Base-by-base conservation (phyloP, 2,329 filamentous ascomycete species). In the Colletotrichum melonis region DNA sequence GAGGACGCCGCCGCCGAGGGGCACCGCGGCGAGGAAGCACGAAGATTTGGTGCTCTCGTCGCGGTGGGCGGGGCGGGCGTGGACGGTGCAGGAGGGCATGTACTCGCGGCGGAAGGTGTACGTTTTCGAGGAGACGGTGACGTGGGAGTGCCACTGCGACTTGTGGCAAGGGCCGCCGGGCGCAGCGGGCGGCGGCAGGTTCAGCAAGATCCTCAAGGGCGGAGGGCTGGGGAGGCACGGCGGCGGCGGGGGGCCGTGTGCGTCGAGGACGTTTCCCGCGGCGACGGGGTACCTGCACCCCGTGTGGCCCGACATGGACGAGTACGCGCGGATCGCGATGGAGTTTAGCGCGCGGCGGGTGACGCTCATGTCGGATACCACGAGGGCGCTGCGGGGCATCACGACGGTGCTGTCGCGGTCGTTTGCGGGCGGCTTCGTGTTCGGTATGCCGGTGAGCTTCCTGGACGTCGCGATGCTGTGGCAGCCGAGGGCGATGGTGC, bases 61-160 rank as follows among this genome's bases (percentile, higher is more conserved):
- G 3, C 78, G 75, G 12, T 86, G 84, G 85, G 82, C 80, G 68
- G 80, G 78, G 1, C 80, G 85, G 38, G 83, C 81, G 38, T 86
- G 85, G 85, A 86, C 85, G 6, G 76, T 86, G 22, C 83, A 86
- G 71, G 85, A 86, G 71, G 78, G 79, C 2, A 76, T 85, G 16
- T 86, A 86, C 74, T 82, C 84, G 28, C 79, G 85, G 32, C 82
- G 85, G 11, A 80, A 81, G 12, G 79, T 86, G 64, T 86, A 83
- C 76, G 82, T 86, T 75, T 86, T 86, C 64, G 81, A 84, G 35
- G 83, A 86, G 26, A 72, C 79, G 9, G 79, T 86, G 14, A 84
- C 84, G 1, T 86, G 85, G 85, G 83, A 86, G 72, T 86, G 85
- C 63, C 85, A 86, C 75, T 86, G 85, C 77, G 82, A 85, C 42